These are phyloP conservation scores for Olyra latifolia DNA, from an alignment of 176 grass and related monocot genomes.

Conservation along the genomic window DNA sequence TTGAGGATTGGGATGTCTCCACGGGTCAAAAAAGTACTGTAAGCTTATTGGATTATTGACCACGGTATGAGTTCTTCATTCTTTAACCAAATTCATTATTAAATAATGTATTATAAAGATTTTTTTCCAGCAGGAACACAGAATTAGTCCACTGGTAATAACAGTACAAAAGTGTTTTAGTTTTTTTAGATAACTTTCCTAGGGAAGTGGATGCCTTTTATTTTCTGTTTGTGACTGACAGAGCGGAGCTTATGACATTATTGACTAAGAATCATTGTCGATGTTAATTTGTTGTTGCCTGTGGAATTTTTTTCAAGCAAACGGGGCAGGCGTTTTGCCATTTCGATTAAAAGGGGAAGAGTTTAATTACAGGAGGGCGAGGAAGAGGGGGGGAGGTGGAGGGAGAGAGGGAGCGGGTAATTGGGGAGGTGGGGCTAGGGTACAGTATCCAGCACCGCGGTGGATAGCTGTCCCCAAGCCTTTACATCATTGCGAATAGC, in stretches of 20 bases:
- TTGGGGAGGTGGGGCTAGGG: no score
- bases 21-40: background rate
- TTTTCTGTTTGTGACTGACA: background rate
- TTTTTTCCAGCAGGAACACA: background rate
- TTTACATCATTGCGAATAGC: no score
- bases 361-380: no score
- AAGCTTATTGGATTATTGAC: background rate
- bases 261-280: background rate
- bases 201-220: background rate
- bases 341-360: no score
- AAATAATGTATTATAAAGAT: background rate
- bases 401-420: no score
- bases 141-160: background rate
- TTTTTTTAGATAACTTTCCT: background rate
- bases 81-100: background rate
- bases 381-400: no score
- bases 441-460: no score
- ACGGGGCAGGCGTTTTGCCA: no score
- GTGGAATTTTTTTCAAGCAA: no score
- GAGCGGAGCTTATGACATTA: background rate
- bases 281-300: slow-evolving; percentile 20
- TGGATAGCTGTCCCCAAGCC: no score
- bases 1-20: background rate
- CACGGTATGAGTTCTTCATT: background rate
- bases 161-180: background rate